Evolutionary conservation across 129 eudicot species (phyloP).

Genomic region (Rutidosis leptorrhynchoides): DNA sequence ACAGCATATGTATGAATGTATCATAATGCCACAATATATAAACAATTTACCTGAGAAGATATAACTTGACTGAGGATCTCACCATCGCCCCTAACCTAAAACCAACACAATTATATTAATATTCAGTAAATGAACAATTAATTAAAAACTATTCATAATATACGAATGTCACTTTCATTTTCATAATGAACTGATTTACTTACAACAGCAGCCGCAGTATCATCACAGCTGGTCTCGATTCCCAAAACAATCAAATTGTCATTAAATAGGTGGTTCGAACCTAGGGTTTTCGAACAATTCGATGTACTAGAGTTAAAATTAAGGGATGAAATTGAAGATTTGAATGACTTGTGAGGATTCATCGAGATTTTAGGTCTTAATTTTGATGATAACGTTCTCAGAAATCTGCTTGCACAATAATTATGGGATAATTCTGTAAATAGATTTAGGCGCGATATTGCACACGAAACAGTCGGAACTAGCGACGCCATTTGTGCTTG

Average conservation of each 20-base stretch:
- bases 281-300: conserved; percentile 20
- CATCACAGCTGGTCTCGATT: conserved; percentile 92
- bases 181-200: conserved; percentile 24
- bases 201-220: conserved; percentile 97
- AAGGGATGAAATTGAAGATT: conserved; percentile 25
- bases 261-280: conserved; percentile 4
- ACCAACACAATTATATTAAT: conserved; percentile 13
- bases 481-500: conserved; percentile 56
- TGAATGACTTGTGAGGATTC: conserved; percentile 12
- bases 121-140: not conserved
- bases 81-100: conserved; percentile 81
- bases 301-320: conserved; percentile 15
- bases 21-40: conserved; percentile 7
- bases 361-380: conserved; percentile 6
- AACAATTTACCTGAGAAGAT: conserved; percentile 78
- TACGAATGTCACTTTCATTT: conserved; percentile 5
- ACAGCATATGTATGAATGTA: not conserved
- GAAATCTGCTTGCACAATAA: conserved; percentile 19
- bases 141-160: not conserved
- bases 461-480: conserved; percentile 42
- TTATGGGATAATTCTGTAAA: conserved; percentile 37
- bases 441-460: conserved; percentile 55
- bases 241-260: conserved; percentile 72
- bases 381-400: conserved; percentile 25
- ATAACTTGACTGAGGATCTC: conserved; percentile 95